Evolutionary conservation across 768 basidiomycete species (phyloP).

Genomic region (Mycena polygramma): DNA sequence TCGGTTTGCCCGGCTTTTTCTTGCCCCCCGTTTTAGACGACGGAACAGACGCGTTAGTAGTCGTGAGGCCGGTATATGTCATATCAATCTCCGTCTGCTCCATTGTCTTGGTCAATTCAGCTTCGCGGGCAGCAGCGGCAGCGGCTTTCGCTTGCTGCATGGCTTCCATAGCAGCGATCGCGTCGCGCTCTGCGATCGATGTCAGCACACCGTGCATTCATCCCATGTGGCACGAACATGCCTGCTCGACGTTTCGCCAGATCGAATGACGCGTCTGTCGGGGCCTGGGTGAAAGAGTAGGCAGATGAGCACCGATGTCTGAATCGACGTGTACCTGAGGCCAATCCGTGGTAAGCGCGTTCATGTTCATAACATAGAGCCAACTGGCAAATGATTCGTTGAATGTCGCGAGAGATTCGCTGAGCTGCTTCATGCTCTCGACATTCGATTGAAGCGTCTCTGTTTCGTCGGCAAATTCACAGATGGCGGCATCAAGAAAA

Average conservation of each 20-base stretch:
- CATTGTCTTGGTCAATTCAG: slow-evolving; percentile 55
- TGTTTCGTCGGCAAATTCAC: slow-evolving; percentile 91
- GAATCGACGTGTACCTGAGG: slow-evolving; percentile 68
- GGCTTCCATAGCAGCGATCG: slow-evolving; percentile 67
- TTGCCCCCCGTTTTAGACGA: slow-evolving; percentile 58
- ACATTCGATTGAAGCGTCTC: slow-evolving; percentile 84
- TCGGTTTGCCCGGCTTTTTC: slow-evolving; percentile 73
- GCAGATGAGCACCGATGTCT: background rate
- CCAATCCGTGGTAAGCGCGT: slow-evolving; percentile 95
- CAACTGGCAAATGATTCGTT: slow-evolving; percentile 95
- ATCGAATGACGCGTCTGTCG: slow-evolving; percentile 69
- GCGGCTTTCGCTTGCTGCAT: slow-evolving; percentile 53
- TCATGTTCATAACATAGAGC: slow-evolving; percentile 95
- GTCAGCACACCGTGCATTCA: background rate
- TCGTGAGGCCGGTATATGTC: slow-evolving; percentile 54
- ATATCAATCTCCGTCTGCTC: slow-evolving; percentile 56
- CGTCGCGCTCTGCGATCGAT: slow-evolving; percentile 66
- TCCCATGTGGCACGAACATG: slow-evolving; percentile 43
- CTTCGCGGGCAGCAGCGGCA: slow-evolving; percentile 50
- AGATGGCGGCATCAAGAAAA: slow-evolving; percentile 86
- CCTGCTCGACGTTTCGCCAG: slow-evolving; percentile 74
- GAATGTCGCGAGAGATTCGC: slow-evolving; percentile 83
- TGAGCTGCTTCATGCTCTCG: slow-evolving; percentile 77
- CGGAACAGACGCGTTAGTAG: slow-evolving; percentile 51
- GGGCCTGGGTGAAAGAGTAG: slow-evolving; percentile 58